These are phyloP conservation scores for Diaporthe helianthi DNA, from an alignment of 2,329 filamentous ascomycete genomes.

Conservation along the genomic window DNA sequence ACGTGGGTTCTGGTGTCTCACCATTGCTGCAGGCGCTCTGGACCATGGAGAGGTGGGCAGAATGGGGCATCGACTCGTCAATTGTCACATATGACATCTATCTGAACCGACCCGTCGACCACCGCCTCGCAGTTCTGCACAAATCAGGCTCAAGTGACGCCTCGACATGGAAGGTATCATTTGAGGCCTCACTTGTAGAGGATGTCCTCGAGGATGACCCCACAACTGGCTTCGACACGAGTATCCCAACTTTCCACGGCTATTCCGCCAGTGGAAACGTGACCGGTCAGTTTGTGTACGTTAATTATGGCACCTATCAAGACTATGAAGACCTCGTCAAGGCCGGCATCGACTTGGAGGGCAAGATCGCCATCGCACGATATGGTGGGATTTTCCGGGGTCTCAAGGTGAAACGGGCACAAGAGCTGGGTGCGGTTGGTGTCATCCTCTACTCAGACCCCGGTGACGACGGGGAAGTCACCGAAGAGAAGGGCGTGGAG, in stretches of 20 bases:
- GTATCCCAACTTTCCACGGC: conserved; percentile 83
- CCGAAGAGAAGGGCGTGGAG: conserved; percentile 75
- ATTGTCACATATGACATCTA: conserved; percentile 79
- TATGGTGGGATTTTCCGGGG: conserved; percentile 82
- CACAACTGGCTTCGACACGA: conserved; percentile 73
- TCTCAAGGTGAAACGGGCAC: conserved; percentile 82
- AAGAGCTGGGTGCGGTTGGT: conserved; percentile 78
- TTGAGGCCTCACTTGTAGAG: conserved; percentile 82
- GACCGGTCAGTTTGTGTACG: conserved; percentile 77
- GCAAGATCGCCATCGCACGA: conserved; percentile 79
- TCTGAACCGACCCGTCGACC: conserved; percentile 77
- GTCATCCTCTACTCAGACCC: conserved; percentile 77
- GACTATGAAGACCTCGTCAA: conserved; percentile 76
- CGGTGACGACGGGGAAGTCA: conserved; percentile 76
- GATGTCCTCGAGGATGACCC: conserved; percentile 84
- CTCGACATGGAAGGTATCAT: conserved; percentile 67
- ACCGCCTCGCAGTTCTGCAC: conserved; percentile 71
- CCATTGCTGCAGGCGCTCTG: conserved; percentile 63
- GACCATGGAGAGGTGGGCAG: conserved; percentile 76
- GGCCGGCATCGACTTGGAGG: conserved; percentile 72
- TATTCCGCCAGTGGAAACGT: conserved; percentile 83
- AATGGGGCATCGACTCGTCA: conserved; percentile 70
- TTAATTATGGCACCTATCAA: conserved; percentile 76
- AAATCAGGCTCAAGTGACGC: conserved; percentile 46
- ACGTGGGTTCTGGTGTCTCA: conserved; percentile 26